Evolutionary conservation across 768 basidiomycete species (phyloP).

Genomic region (Thelephora ganbajun): DNA sequence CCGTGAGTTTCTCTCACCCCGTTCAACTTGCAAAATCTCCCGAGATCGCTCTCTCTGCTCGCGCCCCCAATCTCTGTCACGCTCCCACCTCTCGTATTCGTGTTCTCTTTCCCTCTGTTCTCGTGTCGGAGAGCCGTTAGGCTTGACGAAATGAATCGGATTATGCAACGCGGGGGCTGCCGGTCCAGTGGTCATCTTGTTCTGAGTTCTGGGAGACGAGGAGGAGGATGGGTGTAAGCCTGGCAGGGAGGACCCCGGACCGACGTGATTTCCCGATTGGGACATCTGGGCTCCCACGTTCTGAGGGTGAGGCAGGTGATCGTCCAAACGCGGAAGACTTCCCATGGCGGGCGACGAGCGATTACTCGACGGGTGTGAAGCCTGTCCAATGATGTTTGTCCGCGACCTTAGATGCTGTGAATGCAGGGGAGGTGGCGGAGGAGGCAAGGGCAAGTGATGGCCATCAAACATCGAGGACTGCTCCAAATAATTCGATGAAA

Average conservation of each 20-base stretch:
- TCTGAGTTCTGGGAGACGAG: slow-evolving; percentile 1
- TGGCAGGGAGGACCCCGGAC: not conserved
- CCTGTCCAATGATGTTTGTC: not conserved
- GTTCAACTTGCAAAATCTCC: slow-evolving; percentile 8
- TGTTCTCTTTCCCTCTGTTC: slow-evolving; percentile 7
- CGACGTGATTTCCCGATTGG: slow-evolving; percentile 1
- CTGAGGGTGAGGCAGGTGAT: not conserved
- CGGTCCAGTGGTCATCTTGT: slow-evolving; percentile 3
- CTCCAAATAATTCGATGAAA: slow-evolving; percentile 9
- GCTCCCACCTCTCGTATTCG: slow-evolving; percentile 10
- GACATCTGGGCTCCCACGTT: slow-evolving; percentile 1
- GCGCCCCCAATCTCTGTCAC: slow-evolving; percentile 9
- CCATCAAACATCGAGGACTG: slow-evolving; percentile 19
- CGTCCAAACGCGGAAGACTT: slow-evolving; percentile 14
- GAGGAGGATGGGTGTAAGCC: not conserved
- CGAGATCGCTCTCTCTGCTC: slow-evolving; percentile 12
- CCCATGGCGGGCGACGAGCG: slow-evolving; percentile 18
- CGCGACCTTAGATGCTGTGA: not conserved
- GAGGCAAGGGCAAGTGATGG: slow-evolving; percentile 8
- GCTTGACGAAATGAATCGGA: slow-evolving; percentile 1
- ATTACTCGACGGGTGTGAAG: not conserved
- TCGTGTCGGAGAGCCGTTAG: not conserved
- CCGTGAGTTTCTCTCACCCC: slow-evolving; percentile 8
- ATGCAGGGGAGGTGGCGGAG: slow-evolving; percentile 4
- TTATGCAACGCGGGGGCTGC: slow-evolving; percentile 5